phyloP scores from a whole-genome alignment of 2,329 filamentous ascomycete species.

The Ceratocystis diversiconidia region DNA sequence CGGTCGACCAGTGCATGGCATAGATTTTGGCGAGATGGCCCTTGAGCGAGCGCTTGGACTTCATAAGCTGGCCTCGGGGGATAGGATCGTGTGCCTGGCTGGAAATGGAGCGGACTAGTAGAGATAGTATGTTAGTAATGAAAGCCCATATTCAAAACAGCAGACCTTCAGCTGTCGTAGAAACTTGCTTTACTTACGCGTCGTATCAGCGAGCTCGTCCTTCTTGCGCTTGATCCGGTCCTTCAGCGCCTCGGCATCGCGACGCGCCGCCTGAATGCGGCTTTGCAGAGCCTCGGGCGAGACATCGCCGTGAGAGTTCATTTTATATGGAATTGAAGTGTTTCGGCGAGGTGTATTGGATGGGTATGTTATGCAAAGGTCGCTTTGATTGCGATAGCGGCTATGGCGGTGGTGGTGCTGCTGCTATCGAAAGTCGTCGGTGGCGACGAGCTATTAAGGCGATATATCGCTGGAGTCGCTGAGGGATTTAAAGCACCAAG shows the following conservation, averaged over 20 bases:
- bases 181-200: conserved; percentile 53
- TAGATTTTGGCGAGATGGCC: conserved; percentile 98
- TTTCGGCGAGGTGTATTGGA: background rate
- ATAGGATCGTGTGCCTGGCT: conserved; percentile 84
- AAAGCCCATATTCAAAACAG: background rate
- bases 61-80: conserved; percentile 85
- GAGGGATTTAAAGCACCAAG: too few species aligned
- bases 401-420: background rate
- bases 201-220: conserved; percentile 97
- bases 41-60: conserved; percentile 90
- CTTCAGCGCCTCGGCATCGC: conserved; percentile 95
- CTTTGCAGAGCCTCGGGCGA: conserved; percentile 76
- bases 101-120: conserved; percentile 78
- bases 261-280: conserved; percentile 78
- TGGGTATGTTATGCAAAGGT: background rate
- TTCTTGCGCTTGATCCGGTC: conserved; percentile 99
- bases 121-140: background rate
- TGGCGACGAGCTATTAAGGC: background rate
- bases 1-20: conserved; percentile 99
- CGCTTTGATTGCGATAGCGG: background rate
- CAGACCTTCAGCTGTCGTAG: background rate
- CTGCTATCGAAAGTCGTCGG: background rate
- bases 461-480: background rate
- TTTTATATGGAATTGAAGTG: conserved; percentile 23
- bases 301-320: conserved; percentile 49